Evolutionary conservation across 2,329 filamentous ascomycete genomes (phyloP).

Genomic region (Colletotrichum aenigma): DNA sequence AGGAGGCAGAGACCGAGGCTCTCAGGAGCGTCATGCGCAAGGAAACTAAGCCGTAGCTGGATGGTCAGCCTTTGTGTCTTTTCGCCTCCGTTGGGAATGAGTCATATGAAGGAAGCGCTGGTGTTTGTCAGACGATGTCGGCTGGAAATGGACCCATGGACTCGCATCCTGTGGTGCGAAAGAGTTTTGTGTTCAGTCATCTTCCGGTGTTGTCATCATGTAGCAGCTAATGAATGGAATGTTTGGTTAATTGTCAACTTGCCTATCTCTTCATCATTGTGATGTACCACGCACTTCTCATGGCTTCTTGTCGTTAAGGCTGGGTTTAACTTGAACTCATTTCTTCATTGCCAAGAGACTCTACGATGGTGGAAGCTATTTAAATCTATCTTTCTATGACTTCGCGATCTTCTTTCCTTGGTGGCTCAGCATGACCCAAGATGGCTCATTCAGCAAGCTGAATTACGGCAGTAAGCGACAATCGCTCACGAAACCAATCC

Average conservation of each 20-base stretch:
- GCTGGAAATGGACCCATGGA: background rate
- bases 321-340: background rate
- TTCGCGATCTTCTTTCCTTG: background rate
- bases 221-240: background rate
- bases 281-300: background rate
- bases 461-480: background rate
- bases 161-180: background rate
- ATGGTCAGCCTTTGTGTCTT: background rate
- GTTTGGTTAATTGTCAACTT: background rate
- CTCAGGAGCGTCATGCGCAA: conserved; percentile 54
- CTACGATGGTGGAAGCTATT: background rate
- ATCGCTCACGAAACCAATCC: background rate
- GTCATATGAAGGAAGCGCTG: background rate
- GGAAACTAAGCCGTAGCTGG: background rate
- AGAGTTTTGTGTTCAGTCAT: background rate
- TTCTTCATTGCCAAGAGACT: background rate
- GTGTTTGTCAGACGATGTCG: background rate
- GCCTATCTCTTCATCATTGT: background rate
- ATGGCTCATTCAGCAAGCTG: background rate
- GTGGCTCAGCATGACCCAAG: background rate
- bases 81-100: background rate
- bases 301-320: background rate
- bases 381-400: background rate
- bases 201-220: background rate
- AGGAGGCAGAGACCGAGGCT: conserved; percentile 69